Percentiles rank a stretch among this genome's conserved stretches.
Conservation (phyloP, 2,329 filamentous ascomycete genomes). For the Madurella fahalii region DNA sequence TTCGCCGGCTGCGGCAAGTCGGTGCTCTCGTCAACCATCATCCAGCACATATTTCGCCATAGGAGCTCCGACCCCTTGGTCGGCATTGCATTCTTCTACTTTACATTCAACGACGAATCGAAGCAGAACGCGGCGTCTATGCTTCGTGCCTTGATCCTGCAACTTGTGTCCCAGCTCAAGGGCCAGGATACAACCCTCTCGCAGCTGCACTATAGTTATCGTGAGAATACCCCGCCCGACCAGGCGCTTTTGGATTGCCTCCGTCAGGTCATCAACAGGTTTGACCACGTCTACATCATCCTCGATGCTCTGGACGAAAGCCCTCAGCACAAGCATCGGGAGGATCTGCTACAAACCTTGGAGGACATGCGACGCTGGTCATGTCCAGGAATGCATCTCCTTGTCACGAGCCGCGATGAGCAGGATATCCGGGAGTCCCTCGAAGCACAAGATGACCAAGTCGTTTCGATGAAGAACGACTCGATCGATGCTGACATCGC, state of each 20-base stretch:
- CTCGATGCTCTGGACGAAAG: constrained; percentile 39
- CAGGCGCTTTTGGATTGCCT: constrained; percentile 24
- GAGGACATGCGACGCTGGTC: constrained; percentile 25
- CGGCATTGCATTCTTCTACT: constrained; percentile 38
- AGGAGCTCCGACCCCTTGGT: constrained; percentile 20
- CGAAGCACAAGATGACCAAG: constrained; percentile 16
- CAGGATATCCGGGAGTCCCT: constrained; percentile 29
- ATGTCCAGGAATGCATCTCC: constrained; percentile 27
- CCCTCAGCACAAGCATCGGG: constrained; percentile 24
- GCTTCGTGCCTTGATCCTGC: constrained; percentile 33
- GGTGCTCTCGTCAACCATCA: constrained; percentile 35
- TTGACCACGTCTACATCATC: constrained; percentile 33
- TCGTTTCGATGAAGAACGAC: constrained; percentile 21
- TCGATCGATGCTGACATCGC: constrained; percentile 28
- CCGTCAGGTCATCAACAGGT: constrained; percentile 24
- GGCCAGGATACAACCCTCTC: constrained; percentile 18
- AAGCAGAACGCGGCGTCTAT: constrained; percentile 33
- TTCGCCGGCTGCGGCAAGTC: constrained; percentile 40
- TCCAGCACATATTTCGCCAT: constrained; percentile 21
- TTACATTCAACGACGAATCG: constrained; percentile 34
- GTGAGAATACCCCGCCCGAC: constrained; percentile 18
- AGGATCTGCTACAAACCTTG: constrained; percentile 28
- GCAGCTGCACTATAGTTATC: constrained; percentile 21
- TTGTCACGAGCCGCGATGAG: constrained; percentile 35
- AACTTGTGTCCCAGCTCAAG: constrained; percentile 31